Conservation (phyloP, 2,329 filamentous ascomycete genomes). For the Exophiala bonariae region DNA sequence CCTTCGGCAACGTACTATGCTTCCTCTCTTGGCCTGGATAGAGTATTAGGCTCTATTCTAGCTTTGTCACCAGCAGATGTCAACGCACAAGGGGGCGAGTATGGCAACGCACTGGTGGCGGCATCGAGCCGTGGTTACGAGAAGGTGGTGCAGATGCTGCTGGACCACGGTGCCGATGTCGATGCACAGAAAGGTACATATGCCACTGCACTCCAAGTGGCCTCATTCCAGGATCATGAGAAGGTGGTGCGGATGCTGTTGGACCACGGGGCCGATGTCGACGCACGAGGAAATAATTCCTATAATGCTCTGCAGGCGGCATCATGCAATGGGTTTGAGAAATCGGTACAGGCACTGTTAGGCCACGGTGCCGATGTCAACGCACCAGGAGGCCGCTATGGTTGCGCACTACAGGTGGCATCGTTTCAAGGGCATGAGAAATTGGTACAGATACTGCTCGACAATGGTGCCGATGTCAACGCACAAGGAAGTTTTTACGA, state of each 20-base stretch:
- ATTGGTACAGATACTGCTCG: constrained; percentile 13
- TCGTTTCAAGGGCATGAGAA: constrained; percentile 7
- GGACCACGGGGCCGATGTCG: background rate
- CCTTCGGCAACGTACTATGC: constrained; percentile 15
- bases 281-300: constrained; percentile 1
- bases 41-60: constrained; percentile 7
- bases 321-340: constrained; percentile 1
- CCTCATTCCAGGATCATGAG: constrained; percentile 2
- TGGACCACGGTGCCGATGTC: constrained; percentile 12
- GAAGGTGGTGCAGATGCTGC: too few species aligned
- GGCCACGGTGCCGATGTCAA: constrained; percentile 19
- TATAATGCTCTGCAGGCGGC: constrained; percentile 6
- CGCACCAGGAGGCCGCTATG: constrained; percentile 12
- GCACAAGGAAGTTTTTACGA: constrained; percentile 9
- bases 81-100: constrained; percentile 8
- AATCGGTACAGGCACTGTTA: constrained; percentile 1
- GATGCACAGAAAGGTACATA: constrained; percentile 5
- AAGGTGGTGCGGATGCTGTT: constrained; percentile 4
- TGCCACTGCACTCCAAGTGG: constrained; percentile 10
- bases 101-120: constrained; percentile 8
- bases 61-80: constrained; percentile 4
- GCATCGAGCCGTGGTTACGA: constrained; percentile 2
- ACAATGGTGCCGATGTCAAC: constrained; percentile 25
- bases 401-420: constrained; percentile 13
- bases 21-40: constrained; percentile 14